Evolutionary conservation across 495 filamentous ascomycete genomes (phyloP).

Genomic region (Schizothecium vesticola): DNA sequence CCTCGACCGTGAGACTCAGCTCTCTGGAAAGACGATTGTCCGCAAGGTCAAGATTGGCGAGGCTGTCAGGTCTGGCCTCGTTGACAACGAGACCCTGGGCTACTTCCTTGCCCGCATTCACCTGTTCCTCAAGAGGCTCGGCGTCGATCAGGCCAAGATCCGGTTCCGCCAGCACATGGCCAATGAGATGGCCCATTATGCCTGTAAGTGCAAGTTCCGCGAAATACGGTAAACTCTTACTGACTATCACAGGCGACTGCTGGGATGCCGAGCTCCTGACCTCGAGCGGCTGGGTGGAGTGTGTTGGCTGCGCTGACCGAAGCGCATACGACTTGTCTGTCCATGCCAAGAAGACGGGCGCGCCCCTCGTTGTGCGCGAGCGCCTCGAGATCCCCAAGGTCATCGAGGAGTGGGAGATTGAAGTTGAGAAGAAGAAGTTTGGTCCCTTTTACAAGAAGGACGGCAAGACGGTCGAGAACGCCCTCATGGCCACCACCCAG

Average conservation of each 20-base stretch:
- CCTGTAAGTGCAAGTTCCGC: conserved; percentile 18
- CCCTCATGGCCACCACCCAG: conserved; percentile 61
- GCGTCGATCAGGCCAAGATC: conserved; percentile 64
- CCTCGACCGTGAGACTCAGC: conserved; percentile 66
- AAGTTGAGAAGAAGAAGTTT: conserved; percentile 79
- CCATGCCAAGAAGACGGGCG: conserved; percentile 75
- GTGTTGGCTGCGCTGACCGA: conserved; percentile 77
- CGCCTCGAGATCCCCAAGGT: conserved; percentile 53
- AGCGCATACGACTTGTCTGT: conserved; percentile 76
- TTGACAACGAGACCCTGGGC: conserved; percentile 83
- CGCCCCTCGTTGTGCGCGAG: conserved; percentile 66
- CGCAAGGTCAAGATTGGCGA: conserved; percentile 60
- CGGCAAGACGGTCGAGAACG: conserved; percentile 64
- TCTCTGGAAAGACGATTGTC: conserved; percentile 60
- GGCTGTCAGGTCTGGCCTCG: conserved; percentile 60
- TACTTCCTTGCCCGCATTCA: conserved; percentile 81
- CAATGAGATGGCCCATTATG: conserved; percentile 77
- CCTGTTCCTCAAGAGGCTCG: conserved; percentile 64
- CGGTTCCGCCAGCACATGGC: conserved; percentile 84
- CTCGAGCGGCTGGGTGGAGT: conserved; percentile 81
- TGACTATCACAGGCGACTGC: conserved; percentile 53
- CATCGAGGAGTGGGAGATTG: conserved; percentile 69
- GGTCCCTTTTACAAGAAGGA: conserved; percentile 79
- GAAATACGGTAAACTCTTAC: neutral
- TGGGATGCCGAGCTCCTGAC: conserved; percentile 79